Evolutionary conservation across 495 filamentous ascomycete genomes (phyloP), one percentile per base, ranked within the genome.

Genomic region (Astrothelium macrocarpum): DNA sequence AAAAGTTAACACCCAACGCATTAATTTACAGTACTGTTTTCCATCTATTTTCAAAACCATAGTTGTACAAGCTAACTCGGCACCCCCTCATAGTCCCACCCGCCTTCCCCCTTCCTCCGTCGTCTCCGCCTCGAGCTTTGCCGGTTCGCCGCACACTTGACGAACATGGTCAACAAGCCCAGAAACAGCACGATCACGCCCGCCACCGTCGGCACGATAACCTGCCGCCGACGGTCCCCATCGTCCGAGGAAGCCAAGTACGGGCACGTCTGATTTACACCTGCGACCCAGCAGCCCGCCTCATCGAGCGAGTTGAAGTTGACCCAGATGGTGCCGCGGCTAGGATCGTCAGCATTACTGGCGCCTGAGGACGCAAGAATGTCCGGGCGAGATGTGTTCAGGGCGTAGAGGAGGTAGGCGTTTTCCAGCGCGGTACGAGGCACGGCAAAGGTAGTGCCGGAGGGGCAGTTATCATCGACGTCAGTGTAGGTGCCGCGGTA

Each of bases 21-120:
- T n/a, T n/a, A n/a, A n/a, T n/a, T 39, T 14, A 14, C 5, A 5
- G 20, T 20, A 5, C 45, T 20, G 5, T 23, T 5, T 18, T 1
- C 45, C 45, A 0, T 23, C 20, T 1, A 0, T 0, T 18, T 5
- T 5, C 10, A 16, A 49, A 0, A 16, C n/a, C 45, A 16, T 49
- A 20, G 5, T 18, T 18, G 5, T 18, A 0, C 12, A 0, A n/a
- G 2, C 49, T 56, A 56, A 29, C 49, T 56, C 4, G 85, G 84
- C 36, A 87, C 83, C 23, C 85, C 85, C 67, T 88, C 85, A 73
- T 88, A 88, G 46, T 85, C 82, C 81, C 83, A 85, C 0, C 84
- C 83, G 46, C 80, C 78, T 45, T 78, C 80, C 7, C 75, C 70
- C 66, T 78, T 80, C 71, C 77, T 80, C 60, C 80, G 74, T 70